These are phyloP conservation scores for Periconia sp. DNA, from an alignment of 2,329 filamentous ascomycete species.

Conservation along the genomic window DNA sequence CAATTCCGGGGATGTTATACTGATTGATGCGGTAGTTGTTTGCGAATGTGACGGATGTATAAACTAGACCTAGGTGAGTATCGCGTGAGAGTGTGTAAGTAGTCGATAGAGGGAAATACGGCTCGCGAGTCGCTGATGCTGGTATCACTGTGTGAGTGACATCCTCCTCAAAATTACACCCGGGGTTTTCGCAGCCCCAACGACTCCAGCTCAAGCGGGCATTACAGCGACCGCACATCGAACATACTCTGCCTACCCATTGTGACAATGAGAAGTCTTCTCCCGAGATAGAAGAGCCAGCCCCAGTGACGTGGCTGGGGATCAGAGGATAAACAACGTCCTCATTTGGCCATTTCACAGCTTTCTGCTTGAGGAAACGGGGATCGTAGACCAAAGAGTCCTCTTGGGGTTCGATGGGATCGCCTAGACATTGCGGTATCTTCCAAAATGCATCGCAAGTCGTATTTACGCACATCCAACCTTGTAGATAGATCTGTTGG, in stretches of 20 bases:
- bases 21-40: conserved; percentile 51
- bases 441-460: conserved; percentile 63
- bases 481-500: conserved; percentile 50
- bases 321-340: conserved; percentile 45
- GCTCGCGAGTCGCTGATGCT: conserved; percentile 36
- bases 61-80: conserved; percentile 38
- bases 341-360: conserved; percentile 49
- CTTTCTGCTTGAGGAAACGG: conserved; percentile 64
- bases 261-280: conserved; percentile 59
- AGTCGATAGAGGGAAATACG: conserved; percentile 42
- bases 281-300: conserved; percentile 45
- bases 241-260: conserved; percentile 71
- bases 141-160: conserved; percentile 39
- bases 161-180: conserved; percentile 57
- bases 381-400: conserved; percentile 58
- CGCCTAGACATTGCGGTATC: conserved; percentile 28
- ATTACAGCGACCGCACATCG: conserved; percentile 66
- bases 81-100: conserved; percentile 40
- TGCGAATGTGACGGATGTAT: conserved; percentile 38
- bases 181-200: conserved; percentile 64
- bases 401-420: conserved; percentile 39
- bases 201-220: conserved; percentile 65
- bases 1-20: conserved; percentile 56
- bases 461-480: conserved; percentile 65
- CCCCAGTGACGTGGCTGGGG: conserved; percentile 26